Conservation (phyloP, 805 yeast genomes). For the Sugiyamaella lignohabitans region DNA sequence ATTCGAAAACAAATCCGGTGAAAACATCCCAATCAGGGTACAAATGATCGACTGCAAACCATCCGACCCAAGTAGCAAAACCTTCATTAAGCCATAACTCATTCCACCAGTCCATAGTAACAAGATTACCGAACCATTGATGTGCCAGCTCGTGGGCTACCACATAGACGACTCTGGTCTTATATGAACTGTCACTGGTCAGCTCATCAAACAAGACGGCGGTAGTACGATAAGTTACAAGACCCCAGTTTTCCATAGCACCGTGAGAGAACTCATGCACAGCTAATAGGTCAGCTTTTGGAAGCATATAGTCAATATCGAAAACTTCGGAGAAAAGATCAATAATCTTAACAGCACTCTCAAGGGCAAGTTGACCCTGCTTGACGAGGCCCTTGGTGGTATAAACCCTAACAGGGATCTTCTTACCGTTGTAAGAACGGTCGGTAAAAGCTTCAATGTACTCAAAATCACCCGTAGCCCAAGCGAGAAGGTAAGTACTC, state of each 20-base stretch:
- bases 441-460: slow-evolving; percentile 53
- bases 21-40: slow-evolving; percentile 84
- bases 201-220: slow-evolving; percentile 65
- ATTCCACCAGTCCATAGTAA: slow-evolving; percentile 92
- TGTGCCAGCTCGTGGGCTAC: slow-evolving; percentile 87
- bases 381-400: slow-evolving; percentile 72
- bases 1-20: slow-evolving; percentile 70
- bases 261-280: slow-evolving; percentile 81
- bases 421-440: slow-evolving; percentile 41
- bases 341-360: slow-evolving; percentile 67
- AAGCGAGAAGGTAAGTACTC: slow-evolving; percentile 83
- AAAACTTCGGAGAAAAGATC: slow-evolving; percentile 66
- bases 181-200: slow-evolving; percentile 53
- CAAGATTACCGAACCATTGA: slow-evolving; percentile 88
- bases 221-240: slow-evolving; percentile 71
- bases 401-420: slow-evolving; percentile 73
- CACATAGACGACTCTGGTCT: slow-evolving; percentile 75
- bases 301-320: slow-evolving; percentile 70
- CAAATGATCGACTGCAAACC: slow-evolving; percentile 71
- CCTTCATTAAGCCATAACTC: slow-evolving; percentile 87
- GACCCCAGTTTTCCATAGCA: slow-evolving; percentile 78
- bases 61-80: slow-evolving; percentile 87
- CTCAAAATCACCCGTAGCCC: slow-evolving; percentile 72
- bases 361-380: slow-evolving; percentile 67
- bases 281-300: slow-evolving; percentile 76